Evolutionary conservation across 2,329 filamentous ascomycete species (phyloP), one percentile per base, ranked within the genome.

Genomic region (Talaromyces islandicus): DNA sequence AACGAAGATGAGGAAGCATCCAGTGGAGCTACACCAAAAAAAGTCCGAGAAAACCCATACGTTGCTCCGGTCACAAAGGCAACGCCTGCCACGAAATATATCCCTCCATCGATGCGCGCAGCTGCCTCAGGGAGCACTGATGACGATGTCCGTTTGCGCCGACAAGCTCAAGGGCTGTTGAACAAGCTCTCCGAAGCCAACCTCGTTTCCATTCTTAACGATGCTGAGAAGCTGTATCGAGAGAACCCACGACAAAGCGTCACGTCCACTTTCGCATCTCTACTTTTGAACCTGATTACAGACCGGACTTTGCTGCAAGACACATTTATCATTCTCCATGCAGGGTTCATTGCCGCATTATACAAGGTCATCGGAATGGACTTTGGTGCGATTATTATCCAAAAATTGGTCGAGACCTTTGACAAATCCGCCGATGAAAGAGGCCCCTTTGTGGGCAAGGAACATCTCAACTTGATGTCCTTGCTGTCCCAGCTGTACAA

Each of bases 181-280:
- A 99, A 99, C 74, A 88, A 93, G 70, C 81, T 99, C 32, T 97
- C 94, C 0, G 93, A 97, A 70, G 87, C 91, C 41, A 97, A 94
- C 67, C 81, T 99, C 64, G 75, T 96, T 6, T 89, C 90, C 1
- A 96, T 97, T 57, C 78, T 97, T 3, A 83, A 84, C 50, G 89
- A 95, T 19, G 82, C 96, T 32, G 91, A 96, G 70, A 86, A 88
- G 62, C 78, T 97, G 1, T 99, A 97, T 71, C 84, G 88, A 58
- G 86, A 88, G 48, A 86, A 96, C 66, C 88, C 94, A 0, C 86
- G 94, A n/a, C 91, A 94, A 63, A 87, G 92, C 68, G 91, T 97
- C 52, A 96, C 91, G 0, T 87, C 89, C 0, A 88, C 86, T 0
- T 78, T 97, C 1, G 85, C 92, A 3, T 87, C 92, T 63, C 80